Conservation (phyloP, 1,139 yeast species). For the Pichia sp. region DNA sequence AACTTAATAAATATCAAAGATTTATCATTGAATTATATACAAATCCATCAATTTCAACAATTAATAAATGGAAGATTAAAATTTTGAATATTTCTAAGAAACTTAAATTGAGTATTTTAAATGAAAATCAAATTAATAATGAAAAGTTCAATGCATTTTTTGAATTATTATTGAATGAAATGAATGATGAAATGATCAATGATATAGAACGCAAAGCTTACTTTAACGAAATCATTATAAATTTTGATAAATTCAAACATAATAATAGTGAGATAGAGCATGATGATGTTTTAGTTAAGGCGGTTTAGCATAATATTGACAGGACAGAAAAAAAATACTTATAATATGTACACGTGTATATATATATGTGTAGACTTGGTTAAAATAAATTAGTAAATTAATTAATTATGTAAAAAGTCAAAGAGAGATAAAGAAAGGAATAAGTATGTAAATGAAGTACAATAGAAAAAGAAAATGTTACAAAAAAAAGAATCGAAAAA, state of each 20-base stretch:
- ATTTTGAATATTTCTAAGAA: slow-evolving; percentile 15
- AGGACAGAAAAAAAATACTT: neutral
- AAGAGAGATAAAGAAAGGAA: neutral
- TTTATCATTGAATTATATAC: slow-evolving; percentile 13
- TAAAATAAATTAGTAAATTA: neutral
- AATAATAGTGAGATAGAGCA: neutral
- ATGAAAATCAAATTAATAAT: slow-evolving; percentile 3
- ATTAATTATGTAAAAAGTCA: neutral
- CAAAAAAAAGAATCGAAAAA: neutral
- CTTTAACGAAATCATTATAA: neutral
- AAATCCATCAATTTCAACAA: slow-evolving; percentile 14
- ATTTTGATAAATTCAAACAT: neutral
- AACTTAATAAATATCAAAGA: slow-evolving; percentile 8
- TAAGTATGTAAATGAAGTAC: neutral
- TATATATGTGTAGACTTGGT: neutral
- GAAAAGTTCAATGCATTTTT: slow-evolving; percentile 14
- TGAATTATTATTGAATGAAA: slow-evolving; percentile 16
- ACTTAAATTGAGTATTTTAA: slow-evolving; percentile 5
- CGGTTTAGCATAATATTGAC: neutral
- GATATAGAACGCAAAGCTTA: slow-evolving; percentile 6
- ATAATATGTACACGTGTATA: no score
- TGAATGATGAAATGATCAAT: slow-evolving; percentile 7
- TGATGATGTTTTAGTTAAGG: neutral
- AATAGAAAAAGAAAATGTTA: neutral
- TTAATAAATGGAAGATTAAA: slow-evolving; percentile 1